These are phyloP conservation scores for Dendrocalamus latiflorus DNA, from an alignment of 202 grass and related monocot genomes.

Conservation along the genomic window DNA sequence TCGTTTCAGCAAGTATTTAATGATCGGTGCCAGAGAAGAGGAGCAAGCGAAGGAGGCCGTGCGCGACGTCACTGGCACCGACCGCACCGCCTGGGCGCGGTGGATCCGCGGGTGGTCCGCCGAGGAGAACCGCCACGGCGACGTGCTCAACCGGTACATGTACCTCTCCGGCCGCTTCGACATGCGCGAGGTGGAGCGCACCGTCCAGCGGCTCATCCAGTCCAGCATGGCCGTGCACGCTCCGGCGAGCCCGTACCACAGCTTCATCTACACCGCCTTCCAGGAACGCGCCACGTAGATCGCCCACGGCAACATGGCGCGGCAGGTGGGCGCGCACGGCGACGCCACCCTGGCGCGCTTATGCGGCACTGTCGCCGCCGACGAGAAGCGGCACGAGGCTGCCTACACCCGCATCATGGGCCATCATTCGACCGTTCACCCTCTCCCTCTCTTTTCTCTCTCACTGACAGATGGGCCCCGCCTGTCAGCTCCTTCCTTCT, in stretches of 20 bases:
- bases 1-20: no score
- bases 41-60: no score
- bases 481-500: no score
- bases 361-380: conserved; percentile 39
- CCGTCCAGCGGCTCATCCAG: conserved; percentile 18
- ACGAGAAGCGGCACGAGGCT: conserved; percentile 66
- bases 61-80: conserved; percentile 43
- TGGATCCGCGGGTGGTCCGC: conserved; percentile 67
- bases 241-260: conserved; percentile 39
- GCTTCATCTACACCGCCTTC: conserved; percentile 50
- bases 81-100: conserved; percentile 32
- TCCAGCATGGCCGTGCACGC: conserved; percentile 22
- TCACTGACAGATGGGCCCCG: no score
- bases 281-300: conserved; percentile 57
- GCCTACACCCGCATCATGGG: conserved; percentile 34
- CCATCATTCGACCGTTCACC: no score
- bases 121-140: conserved; percentile 69
- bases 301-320: conserved; percentile 52
- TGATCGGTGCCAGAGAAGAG: no score
- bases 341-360: conserved; percentile 11
- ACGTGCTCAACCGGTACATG: neutral
- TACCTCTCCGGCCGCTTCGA: conserved; percentile 30
- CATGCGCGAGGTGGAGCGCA: conserved; percentile 30
- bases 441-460: no score
- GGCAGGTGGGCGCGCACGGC: conserved; percentile 10